These are phyloP conservation scores for Kodamaea laetipori DNA, from an alignment of 805 yeast genomes.

Conservation along the genomic window DNA sequence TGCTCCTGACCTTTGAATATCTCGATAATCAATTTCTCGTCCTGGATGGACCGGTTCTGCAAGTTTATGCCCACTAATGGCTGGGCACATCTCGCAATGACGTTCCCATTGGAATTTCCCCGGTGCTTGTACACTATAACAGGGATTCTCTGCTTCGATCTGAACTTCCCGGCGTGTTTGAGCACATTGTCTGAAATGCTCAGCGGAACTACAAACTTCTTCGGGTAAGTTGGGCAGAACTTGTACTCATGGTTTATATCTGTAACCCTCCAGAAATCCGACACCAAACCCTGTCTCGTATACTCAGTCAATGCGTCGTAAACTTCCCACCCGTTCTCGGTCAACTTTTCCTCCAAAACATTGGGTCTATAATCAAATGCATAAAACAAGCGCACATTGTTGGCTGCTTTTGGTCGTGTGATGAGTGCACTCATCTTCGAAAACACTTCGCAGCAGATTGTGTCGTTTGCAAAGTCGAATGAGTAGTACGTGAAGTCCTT, in stretches of 20 bases:
- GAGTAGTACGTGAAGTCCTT: slow-evolving; percentile 84
- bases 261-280: slow-evolving; percentile 68
- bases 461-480: slow-evolving; percentile 65
- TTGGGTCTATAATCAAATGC: slow-evolving; percentile 84
- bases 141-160: slow-evolving; percentile 87
- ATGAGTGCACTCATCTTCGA: slow-evolving; percentile 65
- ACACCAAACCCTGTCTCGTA: slow-evolving; percentile 65
- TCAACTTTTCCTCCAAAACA: slow-evolving; percentile 56
- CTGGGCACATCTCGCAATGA: slow-evolving; percentile 88
- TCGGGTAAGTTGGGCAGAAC: slow-evolving; percentile 78
- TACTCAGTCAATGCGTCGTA: slow-evolving; percentile 68
- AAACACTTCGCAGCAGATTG: slow-evolving; percentile 67
- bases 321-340: slow-evolving; percentile 65
- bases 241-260: slow-evolving; percentile 62
- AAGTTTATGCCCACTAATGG: slow-evolving; percentile 85
- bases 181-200: slow-evolving; percentile 78
- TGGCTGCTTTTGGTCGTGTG: slow-evolving; percentile 58
- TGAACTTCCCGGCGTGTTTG: slow-evolving; percentile 77
- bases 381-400: slow-evolving; percentile 52
- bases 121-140: slow-evolving; percentile 74
- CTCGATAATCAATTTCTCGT: slow-evolving; percentile 77
- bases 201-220: slow-evolving; percentile 66
- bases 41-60: slow-evolving; percentile 86
- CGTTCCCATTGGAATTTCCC: slow-evolving; percentile 57
- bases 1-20: slow-evolving; percentile 62